A percentile compares a stretch with the other conserved stretches of the same genome.
These are phyloP conservation scores for Akanthomyces dipterigenus DNA, from an alignment of 2,329 filamentous ascomycete genomes.

Conservation along the genomic window DNA sequence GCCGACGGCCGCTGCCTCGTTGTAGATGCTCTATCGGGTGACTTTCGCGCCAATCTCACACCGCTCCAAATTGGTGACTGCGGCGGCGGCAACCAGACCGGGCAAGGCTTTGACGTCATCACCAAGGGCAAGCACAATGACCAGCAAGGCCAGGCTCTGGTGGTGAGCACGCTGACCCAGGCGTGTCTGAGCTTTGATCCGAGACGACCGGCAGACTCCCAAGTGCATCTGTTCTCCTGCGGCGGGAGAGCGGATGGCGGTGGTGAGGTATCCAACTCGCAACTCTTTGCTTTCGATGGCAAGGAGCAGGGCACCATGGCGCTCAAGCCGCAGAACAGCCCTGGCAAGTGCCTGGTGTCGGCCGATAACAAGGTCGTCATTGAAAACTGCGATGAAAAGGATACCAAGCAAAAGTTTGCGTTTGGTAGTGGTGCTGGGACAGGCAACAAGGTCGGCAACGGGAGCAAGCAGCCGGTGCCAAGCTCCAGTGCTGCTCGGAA, in stretches of 20 bases:
- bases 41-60: constrained; percentile 41
- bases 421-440: constrained; percentile 16
- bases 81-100: constrained; percentile 27
- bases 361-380: constrained; percentile 37
- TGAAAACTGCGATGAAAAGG: constrained; percentile 33
- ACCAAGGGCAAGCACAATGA: constrained; percentile 46
- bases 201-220: constrained; percentile 41
- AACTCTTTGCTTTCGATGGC: constrained; percentile 43
- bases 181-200: constrained; percentile 54
- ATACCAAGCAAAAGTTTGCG: constrained; percentile 37
- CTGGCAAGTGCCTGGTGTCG: constrained; percentile 37
- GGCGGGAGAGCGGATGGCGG: constrained; percentile 50
- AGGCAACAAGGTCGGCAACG: background rate
- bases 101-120: constrained; percentile 42
- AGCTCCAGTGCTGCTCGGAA: background rate
- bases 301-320: constrained; percentile 31
- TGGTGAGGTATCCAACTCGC: constrained; percentile 43
- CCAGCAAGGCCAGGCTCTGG: constrained; percentile 36
- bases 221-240: constrained; percentile 51
- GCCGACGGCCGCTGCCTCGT: constrained; percentile 39
- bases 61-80: constrained; percentile 40
- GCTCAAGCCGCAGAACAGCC: constrained; percentile 37
- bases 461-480: background rate
- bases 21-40: constrained; percentile 39
- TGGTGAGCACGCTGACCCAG: constrained; percentile 51